Evolutionary conservation across 2,329 filamentous ascomycete species (phyloP), one percentile per base, ranked within the genome.

Genomic region (Microsporum canis): DNA sequence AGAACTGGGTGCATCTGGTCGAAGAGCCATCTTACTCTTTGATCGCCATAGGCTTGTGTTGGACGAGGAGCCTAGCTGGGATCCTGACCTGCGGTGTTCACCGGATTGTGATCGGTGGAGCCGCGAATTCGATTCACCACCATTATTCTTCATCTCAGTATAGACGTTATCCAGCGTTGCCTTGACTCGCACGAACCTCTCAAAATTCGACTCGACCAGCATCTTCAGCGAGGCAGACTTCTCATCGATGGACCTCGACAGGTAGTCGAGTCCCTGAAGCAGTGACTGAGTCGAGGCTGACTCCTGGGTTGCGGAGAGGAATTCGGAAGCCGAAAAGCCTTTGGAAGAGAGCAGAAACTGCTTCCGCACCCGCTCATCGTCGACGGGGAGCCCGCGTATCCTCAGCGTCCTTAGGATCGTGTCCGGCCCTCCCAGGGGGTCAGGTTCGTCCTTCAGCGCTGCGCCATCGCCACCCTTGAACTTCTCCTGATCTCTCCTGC

Each of bases 141-240:
- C 80, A 84, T 96, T 82, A 38, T 82, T 81, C 33, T 82, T 79
- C 94, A 99, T 99, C 74, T 99, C 94, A 64, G 87, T 95, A 76
- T 99, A 99, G 59, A 99, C 94, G 75, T 95, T 95, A 76, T 99
- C 94, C 69, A 99, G 97, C 5, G 92, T 97, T 17, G 92, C 89
- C 74, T 99, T 99, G 49, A 94, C 94, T 65, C 90, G 88, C 61
- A 99, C 94, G 77, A 99, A 99, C 66, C 92, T 88, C 75, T 99
- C 95, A 71, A 99, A 99, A 73, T 99, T 99, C 65, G 89, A 92
- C 74, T 99, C 94, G 29, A 99, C 94, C 17, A 99, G 82, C 8
- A 95, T 88, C 72, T 99, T 99, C 63, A 99, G 82, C 3, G 91
- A 96, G 0, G 92, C 94, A 0, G 92, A 96, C 74, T 99, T 99